phyloP scores from a whole-genome alignment of 176 grass and related monocot genomes.

The Olyra latifolia region DNA sequence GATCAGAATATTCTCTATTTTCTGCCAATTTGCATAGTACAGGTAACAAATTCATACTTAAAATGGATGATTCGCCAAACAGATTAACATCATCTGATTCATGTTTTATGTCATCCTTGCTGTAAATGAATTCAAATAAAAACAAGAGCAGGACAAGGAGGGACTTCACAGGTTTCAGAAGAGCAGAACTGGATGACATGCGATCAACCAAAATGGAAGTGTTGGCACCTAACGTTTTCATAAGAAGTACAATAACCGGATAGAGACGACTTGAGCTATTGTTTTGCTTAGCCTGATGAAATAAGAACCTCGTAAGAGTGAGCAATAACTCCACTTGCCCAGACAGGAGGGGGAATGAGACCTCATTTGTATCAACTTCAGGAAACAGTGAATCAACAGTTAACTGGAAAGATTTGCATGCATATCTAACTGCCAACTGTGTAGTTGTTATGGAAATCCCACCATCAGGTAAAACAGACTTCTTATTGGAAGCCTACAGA shows the following conservation, averaged over 20 bases:
- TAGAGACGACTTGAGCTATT: slow-evolving; percentile 23
- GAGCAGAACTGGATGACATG: slow-evolving; percentile 44
- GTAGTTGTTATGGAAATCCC: slow-evolving; percentile 50
- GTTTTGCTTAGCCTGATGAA: slow-evolving; percentile 44
- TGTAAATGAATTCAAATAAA: slow-evolving; percentile 51
- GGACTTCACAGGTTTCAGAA: slow-evolving; percentile 62
- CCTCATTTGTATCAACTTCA: slow-evolving; percentile 47
- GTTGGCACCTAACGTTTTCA: slow-evolving; percentile 54
- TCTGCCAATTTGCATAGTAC: slow-evolving; percentile 79
- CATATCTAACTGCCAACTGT: slow-evolving; percentile 47
- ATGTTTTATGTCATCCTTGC: slow-evolving; percentile 38
- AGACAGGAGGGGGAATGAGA: slow-evolving; percentile 54
- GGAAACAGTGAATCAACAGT: slow-evolving; percentile 52
- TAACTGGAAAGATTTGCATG: slow-evolving; percentile 61
- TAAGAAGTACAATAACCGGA: slow-evolving; percentile 56
- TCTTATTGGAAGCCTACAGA: slow-evolving; percentile 41
- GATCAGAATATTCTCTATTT: slow-evolving; percentile 57
- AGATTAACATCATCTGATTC: slow-evolving; percentile 50
- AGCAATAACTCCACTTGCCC: slow-evolving; percentile 72
- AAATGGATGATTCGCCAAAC: slow-evolving; percentile 53
- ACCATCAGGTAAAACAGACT: slow-evolving; percentile 35
- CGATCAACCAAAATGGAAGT: slow-evolving; percentile 62
- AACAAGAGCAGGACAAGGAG: slow-evolving; percentile 68
- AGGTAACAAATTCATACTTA: slow-evolving; percentile 67
- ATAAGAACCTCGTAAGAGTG: slow-evolving; percentile 48